These are phyloP conservation scores for Phyllosticta paracitricarpa DNA, from an alignment of 2,329 filamentous ascomycete species.

Conservation along the genomic window DNA sequence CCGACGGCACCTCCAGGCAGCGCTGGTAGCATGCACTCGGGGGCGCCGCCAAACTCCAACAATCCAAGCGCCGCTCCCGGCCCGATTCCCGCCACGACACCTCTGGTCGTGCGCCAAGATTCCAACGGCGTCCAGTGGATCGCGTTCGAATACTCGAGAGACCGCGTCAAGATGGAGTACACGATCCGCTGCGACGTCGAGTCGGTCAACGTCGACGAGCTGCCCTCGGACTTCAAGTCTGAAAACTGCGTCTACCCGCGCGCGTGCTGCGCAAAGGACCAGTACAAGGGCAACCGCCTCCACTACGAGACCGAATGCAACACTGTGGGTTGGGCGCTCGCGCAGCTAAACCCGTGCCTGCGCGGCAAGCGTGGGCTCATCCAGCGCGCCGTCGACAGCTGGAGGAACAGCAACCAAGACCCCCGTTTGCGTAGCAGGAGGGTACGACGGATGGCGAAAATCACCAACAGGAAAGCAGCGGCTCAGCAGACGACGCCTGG, in stretches of 20 bases:
- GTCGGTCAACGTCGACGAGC: constrained; percentile 81
- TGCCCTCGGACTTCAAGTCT: constrained; percentile 84
- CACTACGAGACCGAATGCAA: constrained; percentile 99
- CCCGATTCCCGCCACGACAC: constrained; percentile 92
- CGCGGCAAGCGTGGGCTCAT: constrained; percentile 92
- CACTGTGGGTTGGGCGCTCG: constrained; percentile 97
- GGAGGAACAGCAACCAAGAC: constrained; percentile 98
- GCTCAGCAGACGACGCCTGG: constrained; percentile 49
- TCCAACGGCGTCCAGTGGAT: constrained; percentile 98
- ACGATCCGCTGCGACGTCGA: constrained; percentile 97
- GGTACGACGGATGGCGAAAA: constrained; percentile 92
- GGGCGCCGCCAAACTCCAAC: constrained; percentile 34
- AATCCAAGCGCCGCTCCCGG: constrained; percentile 90
- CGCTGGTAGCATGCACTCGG: constrained; percentile 31
- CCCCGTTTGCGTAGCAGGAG: constrained; percentile 80
- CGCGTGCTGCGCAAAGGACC: constrained; percentile 88
- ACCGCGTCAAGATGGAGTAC: constrained; percentile 98
- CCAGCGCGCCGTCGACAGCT: constrained; percentile 93
- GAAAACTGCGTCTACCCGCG: constrained; percentile 98
- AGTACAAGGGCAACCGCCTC: constrained; percentile 90
- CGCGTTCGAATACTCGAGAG: constrained; percentile 93
- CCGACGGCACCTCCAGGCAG: constrained; percentile 32
- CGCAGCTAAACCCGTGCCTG: constrained; percentile 81
- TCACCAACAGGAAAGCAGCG: constrained; percentile 70
- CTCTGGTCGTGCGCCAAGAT: constrained; percentile 86